These are phyloP conservation scores for Cutaneotrichosporon dermatis DNA, from an alignment of 1,284 basidiomycete species.

Conservation along the genomic window DNA sequence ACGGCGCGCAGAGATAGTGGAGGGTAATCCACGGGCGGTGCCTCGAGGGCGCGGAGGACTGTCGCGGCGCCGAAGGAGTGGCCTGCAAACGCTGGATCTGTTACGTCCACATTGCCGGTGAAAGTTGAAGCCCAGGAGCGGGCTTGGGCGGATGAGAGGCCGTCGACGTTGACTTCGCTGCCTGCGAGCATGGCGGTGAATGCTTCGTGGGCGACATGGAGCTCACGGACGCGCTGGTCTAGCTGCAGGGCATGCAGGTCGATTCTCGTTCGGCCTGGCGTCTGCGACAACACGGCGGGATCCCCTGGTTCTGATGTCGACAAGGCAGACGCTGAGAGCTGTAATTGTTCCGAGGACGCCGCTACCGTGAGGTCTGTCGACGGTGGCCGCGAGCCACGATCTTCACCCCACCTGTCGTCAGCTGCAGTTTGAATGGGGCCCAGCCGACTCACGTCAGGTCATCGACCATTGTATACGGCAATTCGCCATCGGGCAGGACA, in stretches of 20 bases:
- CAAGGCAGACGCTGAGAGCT: not conserved
- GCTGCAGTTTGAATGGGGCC: not conserved
- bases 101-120: slow-evolving; percentile 41
- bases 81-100: slow-evolving; percentile 55
- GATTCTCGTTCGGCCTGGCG: too few relatives aligned
- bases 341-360: too few relatives aligned
- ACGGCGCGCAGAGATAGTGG: slow-evolving; percentile 56
- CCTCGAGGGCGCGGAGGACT: slow-evolving; percentile 33
- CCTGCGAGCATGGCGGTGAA: slow-evolving; percentile 32
- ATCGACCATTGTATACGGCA: slow-evolving; percentile 1
- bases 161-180: slow-evolving; percentile 1
- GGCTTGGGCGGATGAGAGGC: not conserved
- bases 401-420: slow-evolving; percentile 1
- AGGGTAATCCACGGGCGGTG: slow-evolving; percentile 29
- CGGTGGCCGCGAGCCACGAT: slow-evolving; percentile 1
- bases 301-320: not conserved
- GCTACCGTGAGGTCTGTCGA: not conserved
- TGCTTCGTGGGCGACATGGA: slow-evolving; percentile 56
- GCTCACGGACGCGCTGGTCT: slow-evolving; percentile 60
- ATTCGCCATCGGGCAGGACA: not conserved
- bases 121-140: slow-evolving; percentile 36
- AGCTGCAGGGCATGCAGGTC: slow-evolving; percentile 63
- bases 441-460: not conserved
- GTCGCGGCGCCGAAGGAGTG: slow-evolving; percentile 77
- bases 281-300: too few relatives aligned